phyloP scores from a whole-genome alignment of 768 basidiomycete genomes.

The Pulveroboletus frians region DNA sequence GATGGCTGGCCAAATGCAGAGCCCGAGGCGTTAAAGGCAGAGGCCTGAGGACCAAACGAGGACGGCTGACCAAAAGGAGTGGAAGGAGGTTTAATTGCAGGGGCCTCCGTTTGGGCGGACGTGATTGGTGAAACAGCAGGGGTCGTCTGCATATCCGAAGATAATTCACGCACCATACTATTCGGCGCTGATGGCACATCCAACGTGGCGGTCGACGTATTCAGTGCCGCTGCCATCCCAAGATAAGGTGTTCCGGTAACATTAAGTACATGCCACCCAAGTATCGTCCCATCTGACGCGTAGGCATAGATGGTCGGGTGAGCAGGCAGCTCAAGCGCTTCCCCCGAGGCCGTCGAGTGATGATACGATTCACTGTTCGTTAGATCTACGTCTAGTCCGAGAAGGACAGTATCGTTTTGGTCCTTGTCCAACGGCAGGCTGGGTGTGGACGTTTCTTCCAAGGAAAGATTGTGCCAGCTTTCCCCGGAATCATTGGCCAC shows the following conservation, averaged over 20 bases:
- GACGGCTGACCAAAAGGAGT: slow-evolving; percentile 35
- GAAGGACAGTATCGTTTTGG: slow-evolving; percentile 62
- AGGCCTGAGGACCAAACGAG: slow-evolving; percentile 20
- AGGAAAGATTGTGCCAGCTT: slow-evolving; percentile 39
- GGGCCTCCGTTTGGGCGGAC: slow-evolving; percentile 13
- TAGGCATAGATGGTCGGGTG: slow-evolving; percentile 70
- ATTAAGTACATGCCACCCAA: slow-evolving; percentile 68
- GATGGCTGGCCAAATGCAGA: slow-evolving; percentile 32
- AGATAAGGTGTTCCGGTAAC: slow-evolving; percentile 48
- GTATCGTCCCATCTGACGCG: slow-evolving; percentile 71
- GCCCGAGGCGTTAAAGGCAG: slow-evolving; percentile 15
- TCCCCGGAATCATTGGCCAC: slow-evolving; percentile 28
- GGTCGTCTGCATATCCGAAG: slow-evolving; percentile 29
- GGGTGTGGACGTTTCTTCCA: slow-evolving; percentile 49
- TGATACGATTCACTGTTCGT: slow-evolving; percentile 42
- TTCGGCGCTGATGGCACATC: slow-evolving; percentile 10
- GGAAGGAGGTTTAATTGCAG: slow-evolving; percentile 28
- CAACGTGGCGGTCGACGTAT: slow-evolving; percentile 6
- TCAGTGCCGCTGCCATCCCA: slow-evolving; percentile 40
- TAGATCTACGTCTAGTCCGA: slow-evolving; percentile 63
- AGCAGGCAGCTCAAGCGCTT: slow-evolving; percentile 39
- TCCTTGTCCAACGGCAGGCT: slow-evolving; percentile 65
- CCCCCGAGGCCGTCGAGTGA: slow-evolving; percentile 38
- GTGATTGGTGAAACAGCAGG: slow-evolving; percentile 20
- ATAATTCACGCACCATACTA: slow-evolving; percentile 25